Evolutionary conservation across 2,329 filamentous ascomycete species (phyloP).

Genomic region (Phialophora tarda): DNA sequence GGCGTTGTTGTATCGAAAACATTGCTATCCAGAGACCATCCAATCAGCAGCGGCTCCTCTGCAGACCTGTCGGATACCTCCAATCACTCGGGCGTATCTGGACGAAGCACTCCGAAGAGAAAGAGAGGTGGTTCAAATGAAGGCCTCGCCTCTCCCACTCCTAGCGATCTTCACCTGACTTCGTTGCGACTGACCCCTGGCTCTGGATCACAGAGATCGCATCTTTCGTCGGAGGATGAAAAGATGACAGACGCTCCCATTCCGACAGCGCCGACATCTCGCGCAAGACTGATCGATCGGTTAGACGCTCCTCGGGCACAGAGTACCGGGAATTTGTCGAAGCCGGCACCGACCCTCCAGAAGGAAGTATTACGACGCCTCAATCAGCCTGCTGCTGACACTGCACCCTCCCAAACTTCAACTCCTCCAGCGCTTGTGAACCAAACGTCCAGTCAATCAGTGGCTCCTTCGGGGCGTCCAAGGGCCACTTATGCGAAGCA

Average conservation of each 20-base stretch:
- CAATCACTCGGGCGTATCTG: constrained; percentile 16
- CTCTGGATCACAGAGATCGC: constrained; percentile 5
- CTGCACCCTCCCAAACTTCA: constrained; percentile 3
- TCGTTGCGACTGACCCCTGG: constrained; percentile 35
- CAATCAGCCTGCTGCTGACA: constrained; percentile 12
- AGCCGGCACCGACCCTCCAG: background rate
- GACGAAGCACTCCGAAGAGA: constrained; percentile 33
- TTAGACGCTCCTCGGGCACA: constrained; percentile 33
- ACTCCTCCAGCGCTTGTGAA: background rate
- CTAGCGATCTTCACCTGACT: constrained; percentile 34
- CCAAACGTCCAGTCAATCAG: constrained; percentile 8
- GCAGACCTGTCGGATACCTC: constrained; percentile 27
- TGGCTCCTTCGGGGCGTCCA: constrained; percentile 17
- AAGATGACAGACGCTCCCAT: constrained; percentile 22
- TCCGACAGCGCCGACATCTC: constrained; percentile 12
- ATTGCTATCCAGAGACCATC: constrained; percentile 11
- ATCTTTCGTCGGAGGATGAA: constrained; percentile 27
- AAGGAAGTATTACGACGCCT: constrained; percentile 1
- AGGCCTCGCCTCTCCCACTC: constrained; percentile 27
- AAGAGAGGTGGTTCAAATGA: constrained; percentile 30
- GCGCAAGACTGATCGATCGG: constrained; percentile 34
- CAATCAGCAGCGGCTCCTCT: constrained; percentile 24
- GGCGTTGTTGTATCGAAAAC: background rate
- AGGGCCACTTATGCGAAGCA: constrained; percentile 62
- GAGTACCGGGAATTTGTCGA: constrained; percentile 7